These are phyloP conservation scores for Emydomyces testavorans DNA, from an alignment of 2,329 filamentous ascomycete genomes.

Conservation along the genomic window DNA sequence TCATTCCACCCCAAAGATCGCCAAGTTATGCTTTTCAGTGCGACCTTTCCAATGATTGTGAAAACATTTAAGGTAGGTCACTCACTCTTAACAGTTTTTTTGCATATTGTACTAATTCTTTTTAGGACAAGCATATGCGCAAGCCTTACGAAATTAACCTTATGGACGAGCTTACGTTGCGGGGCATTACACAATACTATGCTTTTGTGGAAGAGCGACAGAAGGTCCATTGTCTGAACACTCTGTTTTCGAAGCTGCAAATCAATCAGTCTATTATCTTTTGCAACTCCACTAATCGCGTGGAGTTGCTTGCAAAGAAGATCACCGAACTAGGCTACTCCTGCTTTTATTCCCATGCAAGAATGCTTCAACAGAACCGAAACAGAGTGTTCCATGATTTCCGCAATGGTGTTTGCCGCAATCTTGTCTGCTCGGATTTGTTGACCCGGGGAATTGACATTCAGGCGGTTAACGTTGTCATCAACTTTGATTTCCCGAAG, in stretches of 20 bases:
- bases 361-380: slow-evolving; percentile 87
- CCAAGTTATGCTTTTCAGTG: slow-evolving; percentile 98
- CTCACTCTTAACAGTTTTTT: neutral
- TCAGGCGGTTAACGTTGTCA: slow-evolving; percentile 97
- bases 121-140: slow-evolving; percentile 83
- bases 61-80: slow-evolving; percentile 67
- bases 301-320: slow-evolving; percentile 95
- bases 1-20: slow-evolving; percentile 94
- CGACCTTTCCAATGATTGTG: slow-evolving; percentile 92
- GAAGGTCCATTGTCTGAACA: slow-evolving; percentile 98
- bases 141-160: slow-evolving; percentile 97
- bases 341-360: slow-evolving; percentile 97
- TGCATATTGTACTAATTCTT: slow-evolving; percentile 11
- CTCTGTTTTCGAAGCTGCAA: slow-evolving; percentile 94
- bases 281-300: slow-evolving; percentile 97
- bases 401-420: slow-evolving; percentile 92
- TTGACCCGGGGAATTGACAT: slow-evolving; percentile 98
- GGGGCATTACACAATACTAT: slow-evolving; percentile 98
- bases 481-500: slow-evolving; percentile 99
- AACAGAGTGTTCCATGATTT: slow-evolving; percentile 99
- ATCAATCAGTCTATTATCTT: slow-evolving; percentile 99
- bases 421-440: slow-evolving; percentile 93
- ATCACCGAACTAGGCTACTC: slow-evolving; percentile 98
- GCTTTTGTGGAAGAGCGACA: slow-evolving; percentile 99
- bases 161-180: slow-evolving; percentile 96